A percentile compares a stretch with the other conserved stretches of the same genome.
phyloP scores from a whole-genome alignment of 2,329 filamentous ascomycete species.

The Cordyceps tenuipes region DNA sequence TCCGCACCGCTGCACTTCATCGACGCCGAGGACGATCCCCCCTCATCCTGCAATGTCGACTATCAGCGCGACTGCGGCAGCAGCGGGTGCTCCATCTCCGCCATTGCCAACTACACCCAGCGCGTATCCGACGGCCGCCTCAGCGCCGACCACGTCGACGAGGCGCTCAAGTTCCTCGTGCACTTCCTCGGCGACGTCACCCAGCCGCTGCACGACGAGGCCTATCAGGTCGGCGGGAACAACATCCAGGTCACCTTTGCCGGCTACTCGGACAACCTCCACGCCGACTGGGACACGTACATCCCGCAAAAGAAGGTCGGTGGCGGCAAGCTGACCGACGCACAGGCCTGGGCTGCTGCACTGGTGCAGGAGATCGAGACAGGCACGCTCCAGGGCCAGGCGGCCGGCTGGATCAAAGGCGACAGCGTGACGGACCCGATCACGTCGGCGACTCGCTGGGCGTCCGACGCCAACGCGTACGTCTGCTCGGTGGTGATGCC shows the following conservation, averaged over 20 bases:
- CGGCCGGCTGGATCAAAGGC: slow-evolving; percentile 28
- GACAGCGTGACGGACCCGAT: slow-evolving; percentile 25
- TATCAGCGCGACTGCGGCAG: slow-evolving; percentile 29
- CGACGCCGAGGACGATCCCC: slow-evolving; percentile 35
- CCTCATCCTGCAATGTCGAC: slow-evolving; percentile 29
- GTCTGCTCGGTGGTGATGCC: slow-evolving; percentile 36
- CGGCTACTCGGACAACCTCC: slow-evolving; percentile 45
- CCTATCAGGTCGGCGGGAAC: slow-evolving; percentile 40
- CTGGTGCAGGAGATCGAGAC: slow-evolving; percentile 28
- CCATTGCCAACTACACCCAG: slow-evolving; percentile 22
- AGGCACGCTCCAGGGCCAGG: slow-evolving; percentile 27
- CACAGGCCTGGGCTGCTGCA: slow-evolving; percentile 30
- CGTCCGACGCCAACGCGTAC: slow-evolving; percentile 32
- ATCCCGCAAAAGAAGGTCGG: slow-evolving; percentile 41
- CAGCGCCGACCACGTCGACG: slow-evolving; percentile 12
- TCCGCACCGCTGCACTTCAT: slow-evolving; percentile 43
- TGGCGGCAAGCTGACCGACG: slow-evolving; percentile 26
- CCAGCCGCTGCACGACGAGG: slow-evolving; percentile 46
- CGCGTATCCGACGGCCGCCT: slow-evolving; percentile 16
- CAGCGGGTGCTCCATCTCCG: slow-evolving; percentile 20
- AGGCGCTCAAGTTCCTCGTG: slow-evolving; percentile 22
- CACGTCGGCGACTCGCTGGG: slow-evolving; percentile 29
- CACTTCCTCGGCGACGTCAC: slow-evolving; percentile 50
- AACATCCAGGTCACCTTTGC: slow-evolving; percentile 21
- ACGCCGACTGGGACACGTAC: slow-evolving; percentile 52